These are phyloP conservation scores for Kazachstania kunashirensis DNA, from an alignment of 805 yeast species.

Conservation along the genomic window DNA sequence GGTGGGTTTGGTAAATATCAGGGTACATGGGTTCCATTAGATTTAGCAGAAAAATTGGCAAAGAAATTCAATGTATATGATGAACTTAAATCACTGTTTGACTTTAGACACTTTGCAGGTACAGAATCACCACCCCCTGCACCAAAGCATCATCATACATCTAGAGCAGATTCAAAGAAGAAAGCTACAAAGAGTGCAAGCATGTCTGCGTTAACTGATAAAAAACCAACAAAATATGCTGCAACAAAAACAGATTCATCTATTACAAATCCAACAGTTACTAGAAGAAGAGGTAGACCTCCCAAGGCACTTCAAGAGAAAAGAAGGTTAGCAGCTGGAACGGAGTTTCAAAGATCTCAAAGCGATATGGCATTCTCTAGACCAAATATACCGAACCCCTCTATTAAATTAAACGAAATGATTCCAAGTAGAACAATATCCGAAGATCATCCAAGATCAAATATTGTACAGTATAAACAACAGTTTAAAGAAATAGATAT, in stretches of 20 bases:
- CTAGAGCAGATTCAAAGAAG: slow-evolving; percentile 34
- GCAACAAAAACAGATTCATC: slow-evolving; percentile 1
- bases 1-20: slow-evolving; percentile 97
- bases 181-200: slow-evolving; percentile 23
- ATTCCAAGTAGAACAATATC: slow-evolving; percentile 12
- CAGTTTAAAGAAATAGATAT: slow-evolving; percentile 27
- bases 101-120: slow-evolving; percentile 44
- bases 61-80: slow-evolving; percentile 54
- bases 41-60: slow-evolving; percentile 60
- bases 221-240: slow-evolving; percentile 17
- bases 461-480: slow-evolving; percentile 7
- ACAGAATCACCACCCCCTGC: slow-evolving; percentile 47
- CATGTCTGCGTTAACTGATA: slow-evolving; percentile 22
- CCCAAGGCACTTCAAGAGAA: slow-evolving; percentile 13
- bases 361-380: slow-evolving; percentile 24
- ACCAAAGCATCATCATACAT: slow-evolving; percentile 58
- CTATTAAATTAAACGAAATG: slow-evolving; percentile 17
- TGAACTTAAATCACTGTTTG: slow-evolving; percentile 56
- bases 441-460: slow-evolving; percentile 3
- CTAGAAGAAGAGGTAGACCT: slow-evolving; percentile 29
- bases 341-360: slow-evolving; percentile 21
- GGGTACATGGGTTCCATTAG: slow-evolving; percentile 91
- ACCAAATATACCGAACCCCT: slow-evolving; percentile 19
- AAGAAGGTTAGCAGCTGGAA: slow-evolving; percentile 11
- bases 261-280: slow-evolving; percentile 11